A percentile compares a stretch with the other conserved stretches of the same genome.
Evolutionary conservation across 768 basidiomycete genomes (phyloP).

Genomic region (Phanerodontia chrysosporium): DNA sequence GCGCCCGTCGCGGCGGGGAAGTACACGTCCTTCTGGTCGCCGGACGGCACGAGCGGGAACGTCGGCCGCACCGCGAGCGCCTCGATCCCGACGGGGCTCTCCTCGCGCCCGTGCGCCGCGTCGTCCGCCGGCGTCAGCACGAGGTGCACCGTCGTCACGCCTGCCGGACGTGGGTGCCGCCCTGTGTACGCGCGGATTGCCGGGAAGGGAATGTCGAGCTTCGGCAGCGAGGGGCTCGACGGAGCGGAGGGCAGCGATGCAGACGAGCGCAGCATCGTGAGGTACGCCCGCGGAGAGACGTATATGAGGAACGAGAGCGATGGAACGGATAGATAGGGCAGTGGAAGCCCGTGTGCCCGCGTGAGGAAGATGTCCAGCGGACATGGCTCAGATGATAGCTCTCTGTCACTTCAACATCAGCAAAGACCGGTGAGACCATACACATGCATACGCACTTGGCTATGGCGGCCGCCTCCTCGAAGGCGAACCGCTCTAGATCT

Average conservation of each 20-base stretch:
- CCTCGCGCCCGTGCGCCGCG: slow-evolving; percentile 37
- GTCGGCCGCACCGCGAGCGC: slow-evolving; percentile 39
- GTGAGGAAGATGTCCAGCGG: slow-evolving; percentile 69
- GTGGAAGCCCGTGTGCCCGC: slow-evolving; percentile 60
- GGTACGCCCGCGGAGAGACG: slow-evolving; percentile 65
- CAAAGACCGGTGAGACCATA: not conserved
- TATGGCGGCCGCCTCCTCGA: slow-evolving; percentile 47
- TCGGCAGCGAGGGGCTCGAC: slow-evolving; percentile 25
- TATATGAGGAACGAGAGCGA: slow-evolving; percentile 71
- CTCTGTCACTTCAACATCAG: not conserved
- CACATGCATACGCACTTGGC: slow-evolving; percentile 39
- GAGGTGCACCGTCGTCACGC: slow-evolving; percentile 38
- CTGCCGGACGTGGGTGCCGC: slow-evolving; percentile 32
- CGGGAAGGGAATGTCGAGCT: slow-evolving; percentile 49
- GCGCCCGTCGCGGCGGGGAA: slow-evolving; percentile 41
- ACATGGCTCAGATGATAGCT: slow-evolving; percentile 29
- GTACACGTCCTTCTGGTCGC: slow-evolving; percentile 44
- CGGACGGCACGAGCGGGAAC: slow-evolving; percentile 46
- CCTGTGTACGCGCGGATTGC: slow-evolving; percentile 45
- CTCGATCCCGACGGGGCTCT: slow-evolving; percentile 13
- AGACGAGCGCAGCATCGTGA: slow-evolving; percentile 49
- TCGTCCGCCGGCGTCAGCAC: not conserved
- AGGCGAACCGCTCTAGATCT: slow-evolving; percentile 45
- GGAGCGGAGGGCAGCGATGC: slow-evolving; percentile 13
- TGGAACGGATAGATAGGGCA: slow-evolving; percentile 68